Base-by-base conservation (phyloP, 768 basidiomycete species). In the Tephrocybe sp. region DNA sequence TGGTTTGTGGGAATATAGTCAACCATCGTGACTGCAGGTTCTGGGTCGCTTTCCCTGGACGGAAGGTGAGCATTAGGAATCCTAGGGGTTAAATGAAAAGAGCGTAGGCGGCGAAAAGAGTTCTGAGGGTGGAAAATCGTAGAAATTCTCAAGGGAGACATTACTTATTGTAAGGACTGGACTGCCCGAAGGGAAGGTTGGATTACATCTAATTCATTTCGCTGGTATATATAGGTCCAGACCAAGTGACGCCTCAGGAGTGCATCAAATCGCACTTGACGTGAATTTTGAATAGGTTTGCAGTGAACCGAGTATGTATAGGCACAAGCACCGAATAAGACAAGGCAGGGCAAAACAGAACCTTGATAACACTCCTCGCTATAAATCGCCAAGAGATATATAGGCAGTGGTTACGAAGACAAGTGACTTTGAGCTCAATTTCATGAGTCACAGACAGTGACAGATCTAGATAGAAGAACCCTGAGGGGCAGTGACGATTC, bases 91-190 rank as follows among this genome's bases (percentile, higher is more conserved):
- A 73, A 62, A 63, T 78, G 65, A 65, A 80, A 69, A 58, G 74
- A 74, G 60, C 76, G 65, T 61, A 78, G 69, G 48, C 64, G 65
- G 46, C 62, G 61, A 58, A 74, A 70, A 45, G 73, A 68, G 56
- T 65, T 69, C 55, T 63, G 68, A 37, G 63, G 62, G 42, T 57
- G 58, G 56, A 70, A 56, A 55, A 67, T 55, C 18, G 67, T 17
- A 58, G 65, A 65, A 44, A 66, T 54, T 36, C 64, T 61, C 58
- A 69, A 65, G 44, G 65, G 61, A 34, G 62, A 60, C 68, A 62
- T 61, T n/a, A n/a, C n/a, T n/a, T n/a, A n/a, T n/a, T 41, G 23
- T 55, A 40, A 43, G 42, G 14, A 23, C 41, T 9, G 50, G 38
- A 53, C 48, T 47, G 42, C 38, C 34, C 43, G 50, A 40, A 28